Conservation (phyloP, 2,329 filamentous ascomycete genomes). For the Trichoderma afroharzianum region DNA sequence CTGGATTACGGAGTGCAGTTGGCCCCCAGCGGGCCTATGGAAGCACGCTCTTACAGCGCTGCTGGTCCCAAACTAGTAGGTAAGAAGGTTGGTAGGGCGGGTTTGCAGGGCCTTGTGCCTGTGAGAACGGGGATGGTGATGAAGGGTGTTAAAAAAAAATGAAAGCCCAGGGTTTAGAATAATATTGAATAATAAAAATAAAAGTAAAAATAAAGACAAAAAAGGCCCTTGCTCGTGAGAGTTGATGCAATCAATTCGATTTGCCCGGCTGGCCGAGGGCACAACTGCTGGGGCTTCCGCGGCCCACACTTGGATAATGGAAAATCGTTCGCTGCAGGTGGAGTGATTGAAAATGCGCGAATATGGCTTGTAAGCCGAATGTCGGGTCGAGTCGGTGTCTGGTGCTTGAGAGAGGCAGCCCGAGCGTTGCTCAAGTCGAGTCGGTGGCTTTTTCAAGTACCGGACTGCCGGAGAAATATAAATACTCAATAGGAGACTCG, state of each 20-base stretch:
- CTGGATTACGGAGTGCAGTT: conserved; percentile 13
- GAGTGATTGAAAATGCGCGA: conserved; percentile 15
- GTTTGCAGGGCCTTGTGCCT: background rate
- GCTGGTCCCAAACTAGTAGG: conserved; percentile 12
- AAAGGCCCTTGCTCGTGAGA: background rate
- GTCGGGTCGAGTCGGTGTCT: conserved; percentile 15
- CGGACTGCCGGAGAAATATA: background rate
- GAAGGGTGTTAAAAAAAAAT: background rate
- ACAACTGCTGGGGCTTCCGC: background rate
- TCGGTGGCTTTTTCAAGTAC: background rate
- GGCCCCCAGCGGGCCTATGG: conserved; percentile 10
- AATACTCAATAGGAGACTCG: background rate
- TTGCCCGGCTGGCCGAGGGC: conserved; percentile 4
- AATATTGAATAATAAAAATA: background rate
- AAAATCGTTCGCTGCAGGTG: conserved; percentile 12
- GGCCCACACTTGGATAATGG: conserved; percentile 13
- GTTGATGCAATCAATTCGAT: background rate
- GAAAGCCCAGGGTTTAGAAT: background rate
- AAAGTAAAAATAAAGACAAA: background rate
- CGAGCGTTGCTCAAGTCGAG: background rate
- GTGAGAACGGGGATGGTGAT: background rate
- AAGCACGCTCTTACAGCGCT: conserved; percentile 5
- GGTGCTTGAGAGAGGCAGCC: background rate
- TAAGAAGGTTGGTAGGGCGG: background rate
- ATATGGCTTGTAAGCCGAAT: conserved; percentile 14